Base-by-base conservation (phyloP, 1,284 basidiomycete genomes). In the Trichosporon coremiiforme region DNA sequence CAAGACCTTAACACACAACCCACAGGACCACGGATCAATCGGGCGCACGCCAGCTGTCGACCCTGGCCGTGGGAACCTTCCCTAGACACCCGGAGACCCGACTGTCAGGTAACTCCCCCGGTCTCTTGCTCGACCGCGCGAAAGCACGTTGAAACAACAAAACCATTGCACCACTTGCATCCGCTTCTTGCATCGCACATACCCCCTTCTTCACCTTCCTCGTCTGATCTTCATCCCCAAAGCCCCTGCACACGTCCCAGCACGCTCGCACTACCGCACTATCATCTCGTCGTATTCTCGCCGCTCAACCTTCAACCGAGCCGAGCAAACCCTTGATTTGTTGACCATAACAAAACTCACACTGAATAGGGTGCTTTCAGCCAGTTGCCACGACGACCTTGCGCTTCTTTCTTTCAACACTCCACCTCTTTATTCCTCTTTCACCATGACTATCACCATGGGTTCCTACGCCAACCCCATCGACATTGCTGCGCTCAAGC, bases 401-500 rank as follows among this genome's bases (percentile, higher is more conserved):
- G n/a, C 53, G 22, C 17, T 33, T 33, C 13, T 60, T 33, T 22
- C 57, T 15, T 15, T 25, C 31, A 5, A n/a, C 31, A 8, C 57
- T 33, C 31, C 6, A 17, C 15, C 15, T 31, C 31, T n/a, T 33
- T 35, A n/a, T n/a, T 33, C 17, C 33, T 35, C 31, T 60, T 35
- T 29, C 57, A 60, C 29, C 29, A 60, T 60, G 57, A 60, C 57
- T 9, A 60, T 60, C 57, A 9, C 57, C 17, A 60, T 60, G 57
- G 57, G 57, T 25, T 60, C 57, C 15, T 60, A 60, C 57, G 29
- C 57, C 31, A 33, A 33, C 29, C 36, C 53, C 64, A 50, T 73
- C 25, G 71, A 75, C 67, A 74, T 81, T 66, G 75, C 80, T 35
- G 68, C 75, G 5, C 72, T 85, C 33, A 78, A 79, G 31, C 72